These are phyloP conservation scores for Basidiobolus meristosporus DNA, from an alignment of 371 early-diverging fungal species.

Conservation along the genomic window DNA sequence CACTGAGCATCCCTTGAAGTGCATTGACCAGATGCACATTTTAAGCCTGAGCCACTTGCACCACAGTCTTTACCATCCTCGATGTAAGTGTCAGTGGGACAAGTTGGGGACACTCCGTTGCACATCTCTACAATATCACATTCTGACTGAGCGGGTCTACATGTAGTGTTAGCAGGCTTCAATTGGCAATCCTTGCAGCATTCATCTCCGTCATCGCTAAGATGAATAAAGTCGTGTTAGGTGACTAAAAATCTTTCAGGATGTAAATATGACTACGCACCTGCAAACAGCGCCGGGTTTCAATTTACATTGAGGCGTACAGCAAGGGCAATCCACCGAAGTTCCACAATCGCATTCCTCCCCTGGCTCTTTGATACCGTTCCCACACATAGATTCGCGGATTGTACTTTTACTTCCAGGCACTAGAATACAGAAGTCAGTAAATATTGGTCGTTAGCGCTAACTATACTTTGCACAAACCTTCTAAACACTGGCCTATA, in stretches of 20 bases:
- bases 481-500: too few relatives aligned
- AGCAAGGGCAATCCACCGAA: constrained; percentile 56
- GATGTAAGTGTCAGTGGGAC: constrained; percentile 52
- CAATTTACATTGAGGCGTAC: constrained; percentile 65
- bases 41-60: constrained; percentile 8
- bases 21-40: constrained; percentile 79
- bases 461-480: too few relatives aligned
- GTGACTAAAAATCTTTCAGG: neutral
- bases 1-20: constrained; percentile 78
- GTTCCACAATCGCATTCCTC: constrained; percentile 92
- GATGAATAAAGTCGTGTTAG: neutral
- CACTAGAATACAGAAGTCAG: too few relatives aligned
- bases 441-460: too few relatives aligned
- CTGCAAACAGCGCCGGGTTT: constrained; percentile 56
- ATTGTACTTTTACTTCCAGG: constrained; percentile 27
- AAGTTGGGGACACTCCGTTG: constrained; percentile 43
- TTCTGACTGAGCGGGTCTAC: constrained; percentile 47
- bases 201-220: constrained; percentile 53
- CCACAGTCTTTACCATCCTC: constrained; percentile 50
- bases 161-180: constrained; percentile 32
- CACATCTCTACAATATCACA: constrained; percentile 77
- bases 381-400: constrained; percentile 66
- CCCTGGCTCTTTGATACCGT: constrained; percentile 73
- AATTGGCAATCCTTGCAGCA: constrained; percentile 70
- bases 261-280: constrained; percentile 11